These are phyloP conservation scores for Didymellaceae sp. DNA, from an alignment of 2,329 filamentous ascomycete species.

Conservation along the genomic window DNA sequence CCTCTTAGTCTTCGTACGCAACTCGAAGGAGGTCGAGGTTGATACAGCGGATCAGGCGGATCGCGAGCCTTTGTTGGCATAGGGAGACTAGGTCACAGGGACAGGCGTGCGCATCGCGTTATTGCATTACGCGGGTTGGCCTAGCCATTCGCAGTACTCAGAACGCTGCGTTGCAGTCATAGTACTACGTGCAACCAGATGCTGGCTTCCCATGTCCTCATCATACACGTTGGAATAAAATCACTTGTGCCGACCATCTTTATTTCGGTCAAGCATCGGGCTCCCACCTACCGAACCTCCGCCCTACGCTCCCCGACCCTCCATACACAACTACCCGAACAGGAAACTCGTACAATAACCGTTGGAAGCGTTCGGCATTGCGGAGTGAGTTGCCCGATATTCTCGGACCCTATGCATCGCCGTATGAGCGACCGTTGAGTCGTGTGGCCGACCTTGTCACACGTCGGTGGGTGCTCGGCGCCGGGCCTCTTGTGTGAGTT, in stretches of 20 bases:
- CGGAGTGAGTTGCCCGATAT: slow-evolving; percentile 16
- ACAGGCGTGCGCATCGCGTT: too few relatives aligned
- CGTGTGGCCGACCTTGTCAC: slow-evolving; percentile 5
- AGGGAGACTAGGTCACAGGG: background rate
- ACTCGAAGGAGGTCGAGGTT: background rate
- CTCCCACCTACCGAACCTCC: slow-evolving; percentile 10
- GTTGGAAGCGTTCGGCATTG: slow-evolving; percentile 18
- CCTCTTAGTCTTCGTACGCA: background rate
- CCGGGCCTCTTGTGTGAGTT: background rate
- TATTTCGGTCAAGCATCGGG: slow-evolving; percentile 9
- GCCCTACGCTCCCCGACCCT: slow-evolving; percentile 3
- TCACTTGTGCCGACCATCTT: slow-evolving; percentile 1
- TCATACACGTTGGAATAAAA: background rate
- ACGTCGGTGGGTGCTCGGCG: slow-evolving; percentile 7
- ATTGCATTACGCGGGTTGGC: too few relatives aligned
- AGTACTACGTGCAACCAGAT: background rate
- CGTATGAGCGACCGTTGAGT: slow-evolving; percentile 2
- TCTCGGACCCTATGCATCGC: slow-evolving; percentile 6
- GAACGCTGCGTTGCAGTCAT: too few relatives aligned
- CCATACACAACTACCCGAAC: slow-evolving; percentile 2
- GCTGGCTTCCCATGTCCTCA: background rate
- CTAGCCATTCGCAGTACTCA: too few relatives aligned
- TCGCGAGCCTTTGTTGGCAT: slow-evolving; percentile 3
- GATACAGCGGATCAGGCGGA: background rate
- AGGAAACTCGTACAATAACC: slow-evolving; percentile 9